Evolutionary conservation across 2,329 filamentous ascomycete species (phyloP).

Genomic region (Drechslerella stenobrocha): DNA sequence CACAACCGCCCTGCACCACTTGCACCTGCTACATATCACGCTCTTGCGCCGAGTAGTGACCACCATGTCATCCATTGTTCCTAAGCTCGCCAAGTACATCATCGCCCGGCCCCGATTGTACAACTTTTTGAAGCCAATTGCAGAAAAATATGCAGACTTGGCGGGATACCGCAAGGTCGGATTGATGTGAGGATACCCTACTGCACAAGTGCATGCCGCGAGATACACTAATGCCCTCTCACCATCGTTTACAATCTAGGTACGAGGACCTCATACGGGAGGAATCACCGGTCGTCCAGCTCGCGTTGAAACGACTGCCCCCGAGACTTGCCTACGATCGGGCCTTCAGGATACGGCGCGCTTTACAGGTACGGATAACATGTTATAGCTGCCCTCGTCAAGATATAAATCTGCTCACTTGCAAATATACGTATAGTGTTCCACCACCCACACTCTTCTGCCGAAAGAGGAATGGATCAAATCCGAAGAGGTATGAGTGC

Average conservation of each 20-base stretch:
- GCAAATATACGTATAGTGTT: conserved; percentile 60
- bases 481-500: conserved; percentile 64
- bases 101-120: conserved; percentile 82
- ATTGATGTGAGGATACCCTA: conserved; percentile 67
- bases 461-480: conserved; percentile 70
- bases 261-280: conserved; percentile 94
- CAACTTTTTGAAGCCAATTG: conserved; percentile 75
- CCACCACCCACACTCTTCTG: conserved; percentile 67
- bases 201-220: neutral
- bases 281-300: conserved; percentile 82
- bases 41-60: neutral
- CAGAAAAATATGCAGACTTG: conserved; percentile 85
- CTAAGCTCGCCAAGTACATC: conserved; percentile 67
- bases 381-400: neutral
- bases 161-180: conserved; percentile 92
- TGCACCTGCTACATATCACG: neutral
- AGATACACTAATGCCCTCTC: neutral
- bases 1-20: conserved; percentile 5
- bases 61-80: conserved; percentile 25
- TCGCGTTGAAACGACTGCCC: conserved; percentile 85
- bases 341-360: conserved; percentile 93
- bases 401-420: neutral
- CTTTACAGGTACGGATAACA: conserved; percentile 71
- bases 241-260: conserved; percentile 59
- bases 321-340: conserved; percentile 93